These are phyloP conservation scores for Phytomonas francai DNA, from an alignment of 208 protist species.

Conservation along the genomic window DNA sequence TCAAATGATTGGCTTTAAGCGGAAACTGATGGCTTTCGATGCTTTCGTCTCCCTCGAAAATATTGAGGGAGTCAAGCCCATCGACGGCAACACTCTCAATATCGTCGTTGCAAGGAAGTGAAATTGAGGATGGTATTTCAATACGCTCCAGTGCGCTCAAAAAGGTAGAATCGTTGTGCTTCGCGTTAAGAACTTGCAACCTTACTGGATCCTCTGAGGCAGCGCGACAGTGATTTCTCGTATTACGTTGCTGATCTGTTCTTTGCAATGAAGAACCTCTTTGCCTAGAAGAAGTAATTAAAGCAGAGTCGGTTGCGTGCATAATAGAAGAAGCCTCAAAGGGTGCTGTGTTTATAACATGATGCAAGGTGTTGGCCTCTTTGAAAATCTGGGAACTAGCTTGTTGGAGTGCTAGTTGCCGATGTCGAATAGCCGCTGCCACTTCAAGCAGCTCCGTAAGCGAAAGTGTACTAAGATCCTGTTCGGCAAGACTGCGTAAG, in stretches of 20 bases:
- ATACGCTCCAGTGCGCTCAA: background rate
- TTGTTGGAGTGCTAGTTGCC: constrained; percentile 49
- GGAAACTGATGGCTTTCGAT: background rate
- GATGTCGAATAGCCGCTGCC: constrained; percentile 47
- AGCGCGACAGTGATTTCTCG: background rate
- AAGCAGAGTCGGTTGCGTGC: background rate
- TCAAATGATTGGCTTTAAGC: background rate
- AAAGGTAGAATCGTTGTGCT: background rate
- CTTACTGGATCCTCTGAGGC: background rate
- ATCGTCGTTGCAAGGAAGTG: background rate
- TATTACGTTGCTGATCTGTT: background rate
- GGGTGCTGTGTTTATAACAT: background rate
- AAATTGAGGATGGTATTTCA: background rate
- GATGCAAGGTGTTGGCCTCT: background rate
- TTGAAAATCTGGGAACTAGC: background rate
- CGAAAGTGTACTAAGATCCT: constrained; percentile 40
- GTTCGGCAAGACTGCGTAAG: background rate
- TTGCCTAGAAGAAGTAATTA: background rate
- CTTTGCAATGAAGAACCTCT: background rate
- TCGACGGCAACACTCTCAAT: background rate
- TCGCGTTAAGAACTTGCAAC: background rate
- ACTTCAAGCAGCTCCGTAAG: constrained; percentile 66
- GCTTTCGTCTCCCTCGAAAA: constrained; percentile 3
- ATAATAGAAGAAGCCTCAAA: background rate
- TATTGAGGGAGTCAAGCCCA: constrained; percentile 2